phyloP scores from a whole-genome alignment of 305 asterid species.

The Petunia hybrid region DNA sequence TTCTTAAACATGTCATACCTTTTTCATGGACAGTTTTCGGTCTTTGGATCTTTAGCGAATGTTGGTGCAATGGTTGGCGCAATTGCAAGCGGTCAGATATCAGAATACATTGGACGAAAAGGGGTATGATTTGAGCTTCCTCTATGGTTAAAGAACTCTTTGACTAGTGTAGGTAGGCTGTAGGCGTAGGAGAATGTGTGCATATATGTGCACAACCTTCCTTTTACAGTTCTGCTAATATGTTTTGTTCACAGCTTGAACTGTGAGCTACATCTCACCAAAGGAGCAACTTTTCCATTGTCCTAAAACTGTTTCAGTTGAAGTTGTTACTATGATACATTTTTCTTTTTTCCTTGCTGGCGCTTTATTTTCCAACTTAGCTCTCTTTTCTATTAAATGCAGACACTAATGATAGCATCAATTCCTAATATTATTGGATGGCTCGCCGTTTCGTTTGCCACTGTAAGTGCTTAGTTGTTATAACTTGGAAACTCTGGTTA shows the following conservation, averaged over 20 bases:
- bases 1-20: not conserved
- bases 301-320: not conserved
- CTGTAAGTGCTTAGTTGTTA: conserved; percentile 51
- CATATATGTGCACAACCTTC: not conserved
- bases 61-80: conserved; percentile 96
- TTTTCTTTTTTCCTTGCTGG: not conserved
- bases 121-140: conserved; percentile 60
- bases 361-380: not conserved
- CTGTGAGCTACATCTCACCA: not conserved
- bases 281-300: not conserved
- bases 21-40: conserved; percentile 62
- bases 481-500: conserved; percentile 9
- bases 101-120: conserved; percentile 82
- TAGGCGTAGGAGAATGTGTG: not conserved
- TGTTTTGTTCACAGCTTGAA: not conserved
- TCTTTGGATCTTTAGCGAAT: conserved; percentile 89
- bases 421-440: conserved; percentile 89
- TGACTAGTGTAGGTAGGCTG: not conserved
- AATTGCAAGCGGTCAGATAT: conserved; percentile 89
- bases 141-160: not conserved
- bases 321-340: not conserved
- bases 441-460: conserved; percentile 85
- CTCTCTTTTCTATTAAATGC: conserved; percentile 43
- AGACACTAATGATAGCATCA: conserved; percentile 87
- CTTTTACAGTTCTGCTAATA: not conserved